Percentiles rank a stretch among this genome's conserved stretches.
Evolutionary conservation across 2,329 filamentous ascomycete genomes (phyloP).

Genomic region (Aspergillus spinulosporus): DNA sequence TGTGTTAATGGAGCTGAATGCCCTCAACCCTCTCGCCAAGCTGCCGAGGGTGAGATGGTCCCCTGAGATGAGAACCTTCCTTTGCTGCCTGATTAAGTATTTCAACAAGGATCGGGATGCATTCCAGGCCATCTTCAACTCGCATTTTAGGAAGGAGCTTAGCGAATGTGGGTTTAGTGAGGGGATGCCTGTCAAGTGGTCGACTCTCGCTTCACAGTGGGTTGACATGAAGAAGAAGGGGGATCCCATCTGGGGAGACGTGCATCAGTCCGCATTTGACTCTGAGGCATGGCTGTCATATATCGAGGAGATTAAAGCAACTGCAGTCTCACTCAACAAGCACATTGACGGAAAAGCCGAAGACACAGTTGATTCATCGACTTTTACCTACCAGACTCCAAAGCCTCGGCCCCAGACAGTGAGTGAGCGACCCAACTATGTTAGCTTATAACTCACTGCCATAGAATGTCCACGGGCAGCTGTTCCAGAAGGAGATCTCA

Average conservation of each 20-base stretch:
- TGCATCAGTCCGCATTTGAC: slow-evolving; percentile 25
- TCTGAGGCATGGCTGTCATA: slow-evolving; percentile 19
- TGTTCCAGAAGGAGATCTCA: neutral
- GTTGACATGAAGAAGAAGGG: slow-evolving; percentile 19
- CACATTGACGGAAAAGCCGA: slow-evolving; percentile 9
- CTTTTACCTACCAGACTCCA: slow-evolving; percentile 1
- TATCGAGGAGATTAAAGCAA: slow-evolving; percentile 18
- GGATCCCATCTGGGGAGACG: slow-evolving; percentile 26
- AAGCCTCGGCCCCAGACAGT: neutral
- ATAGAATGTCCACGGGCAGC: neutral
- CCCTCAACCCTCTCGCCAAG: neutral
- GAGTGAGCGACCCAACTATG: neutral
- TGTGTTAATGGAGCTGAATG: neutral
- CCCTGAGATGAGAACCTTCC: neutral
- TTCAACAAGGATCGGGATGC: neutral
- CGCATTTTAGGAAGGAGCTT: slow-evolving; percentile 26
- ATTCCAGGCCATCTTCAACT: slow-evolving; percentile 30
- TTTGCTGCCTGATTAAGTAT: slow-evolving; percentile 6
- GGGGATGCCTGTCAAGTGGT: neutral
- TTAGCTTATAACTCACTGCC: neutral
- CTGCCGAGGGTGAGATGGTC: neutral
- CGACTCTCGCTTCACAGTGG: slow-evolving; percentile 24
- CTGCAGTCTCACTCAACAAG: slow-evolving; percentile 12
- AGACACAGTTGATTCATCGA: slow-evolving; percentile 18
- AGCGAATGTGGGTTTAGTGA: slow-evolving; percentile 20